phyloP scores from a whole-genome alignment of 2,329 filamentous ascomycete species.

The Annulohypoxylon truncatum region DNA sequence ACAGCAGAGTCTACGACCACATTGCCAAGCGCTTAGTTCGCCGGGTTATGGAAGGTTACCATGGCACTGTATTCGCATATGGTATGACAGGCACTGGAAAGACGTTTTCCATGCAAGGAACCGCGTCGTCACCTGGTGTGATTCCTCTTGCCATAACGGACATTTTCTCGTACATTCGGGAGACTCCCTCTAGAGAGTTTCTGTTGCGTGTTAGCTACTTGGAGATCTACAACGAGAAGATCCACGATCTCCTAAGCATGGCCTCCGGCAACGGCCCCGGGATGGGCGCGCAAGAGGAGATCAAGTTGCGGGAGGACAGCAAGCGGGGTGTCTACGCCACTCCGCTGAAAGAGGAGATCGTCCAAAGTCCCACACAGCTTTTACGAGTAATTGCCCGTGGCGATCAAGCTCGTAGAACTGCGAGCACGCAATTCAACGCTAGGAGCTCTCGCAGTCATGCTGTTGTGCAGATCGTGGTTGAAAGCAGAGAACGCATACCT shows the following conservation, averaged over 20 bases:
- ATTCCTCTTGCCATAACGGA: constrained; percentile 98
- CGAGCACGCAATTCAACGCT: constrained; percentile 96
- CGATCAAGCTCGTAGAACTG: constrained; percentile 88
- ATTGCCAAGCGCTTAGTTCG: constrained; percentile 93
- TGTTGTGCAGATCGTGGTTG: constrained; percentile 98
- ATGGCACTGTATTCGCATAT: constrained; percentile 97
- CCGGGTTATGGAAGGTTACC: constrained; percentile 98
- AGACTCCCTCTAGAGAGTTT: constrained; percentile 95
- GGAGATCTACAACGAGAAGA: constrained; percentile 98
- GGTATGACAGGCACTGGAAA: constrained; percentile 99
- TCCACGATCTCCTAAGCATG: constrained; percentile 90
- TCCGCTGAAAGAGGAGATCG: constrained; percentile 96
- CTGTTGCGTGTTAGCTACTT: constrained; percentile 95
- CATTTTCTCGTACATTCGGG: constrained; percentile 98
- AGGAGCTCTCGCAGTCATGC: constrained; percentile 97
- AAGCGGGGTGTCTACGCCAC: constrained; percentile 97
- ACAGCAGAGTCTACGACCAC: constrained; percentile 93
- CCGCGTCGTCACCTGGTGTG: constrained; percentile 92
- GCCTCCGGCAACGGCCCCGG: constrained; percentile 68
- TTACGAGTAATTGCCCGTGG: constrained; percentile 94
- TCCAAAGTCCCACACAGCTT: constrained; percentile 95
- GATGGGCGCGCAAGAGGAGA: constrained; percentile 80
- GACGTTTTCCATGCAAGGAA: constrained; percentile 99
- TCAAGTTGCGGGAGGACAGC: constrained; percentile 95
- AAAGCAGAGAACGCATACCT: constrained; percentile 88